A percentile compares a stretch with the other conserved stretches of the same genome.
Evolutionary conservation across 2,329 filamentous ascomycete genomes (phyloP).

Genomic region (Cucurbitaria berberidis): DNA sequence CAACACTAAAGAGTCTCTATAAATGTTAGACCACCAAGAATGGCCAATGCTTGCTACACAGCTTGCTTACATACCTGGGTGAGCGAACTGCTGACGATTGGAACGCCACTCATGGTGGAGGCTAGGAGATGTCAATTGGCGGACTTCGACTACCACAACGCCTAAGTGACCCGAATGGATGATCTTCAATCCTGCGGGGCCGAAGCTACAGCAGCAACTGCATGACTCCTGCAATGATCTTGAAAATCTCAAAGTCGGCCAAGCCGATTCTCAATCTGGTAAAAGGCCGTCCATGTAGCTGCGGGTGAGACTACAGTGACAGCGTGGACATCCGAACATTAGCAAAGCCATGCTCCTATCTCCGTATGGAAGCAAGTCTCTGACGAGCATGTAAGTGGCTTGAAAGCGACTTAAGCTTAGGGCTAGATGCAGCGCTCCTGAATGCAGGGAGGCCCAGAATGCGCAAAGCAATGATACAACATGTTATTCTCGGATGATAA

Average conservation of each 20-base stretch:
- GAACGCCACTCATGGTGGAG: neutral
- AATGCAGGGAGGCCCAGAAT: neutral
- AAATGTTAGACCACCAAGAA: neutral
- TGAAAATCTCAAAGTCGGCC: neutral
- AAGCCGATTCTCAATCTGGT: neutral
- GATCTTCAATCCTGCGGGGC: slow-evolving; percentile 4
- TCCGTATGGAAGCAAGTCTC: neutral
- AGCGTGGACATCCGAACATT: neutral
- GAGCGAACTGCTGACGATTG: neutral
- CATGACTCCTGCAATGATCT: neutral
- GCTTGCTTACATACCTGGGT: neutral
- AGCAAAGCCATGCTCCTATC: neutral
- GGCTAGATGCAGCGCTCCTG: neutral
- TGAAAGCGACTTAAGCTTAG: neutral
- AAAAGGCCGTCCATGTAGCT: neutral
- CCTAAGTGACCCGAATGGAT: neutral
- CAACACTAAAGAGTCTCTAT: neutral
- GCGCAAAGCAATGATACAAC: neutral
- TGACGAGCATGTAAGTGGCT: neutral
- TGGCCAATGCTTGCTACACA: neutral
- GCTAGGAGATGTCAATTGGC: neutral
- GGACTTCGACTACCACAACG: neutral
- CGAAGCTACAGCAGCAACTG: slow-evolving; percentile 2
- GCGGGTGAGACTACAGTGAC: neutral
- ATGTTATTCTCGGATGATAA: neutral